Evolutionary conservation across 441 rosid genomes (phyloP), one percentile per base, ranked within the genome.

Genomic region (Erodium texanum): DNA sequence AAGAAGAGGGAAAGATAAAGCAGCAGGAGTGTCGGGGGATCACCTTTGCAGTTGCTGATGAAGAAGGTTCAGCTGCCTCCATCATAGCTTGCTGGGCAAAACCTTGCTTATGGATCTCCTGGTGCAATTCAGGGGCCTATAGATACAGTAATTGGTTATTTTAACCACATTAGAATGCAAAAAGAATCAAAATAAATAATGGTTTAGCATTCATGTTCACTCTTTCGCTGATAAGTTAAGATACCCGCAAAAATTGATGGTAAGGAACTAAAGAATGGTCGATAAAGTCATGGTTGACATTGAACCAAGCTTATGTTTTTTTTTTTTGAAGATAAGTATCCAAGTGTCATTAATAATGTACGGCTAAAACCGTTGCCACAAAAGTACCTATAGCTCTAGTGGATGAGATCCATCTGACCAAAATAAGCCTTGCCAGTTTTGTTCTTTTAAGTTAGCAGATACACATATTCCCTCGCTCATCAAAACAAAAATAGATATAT

Each of bases 81-180:
- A 38, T 15, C 18, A 73, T 68, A 38, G 67, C 14, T 64, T 78
- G 80, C 68, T 76, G 87, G 18, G 70, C 69, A 65, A 75, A 64
- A 67, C 77, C 85, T 54, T 71, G 71, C 70, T 70, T 81, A 20
- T 79, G 83, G 56, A 85, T 48, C 75, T 85, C 86, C 84, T 14
- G 29, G 79, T 84, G 93, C 71, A 87, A 65, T 62, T 81, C 82
- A 0, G 87, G 86, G 43, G 83, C 86, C 93, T 85, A 74, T 41
- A 68, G 66, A 67, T 64, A 50, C 18, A 23, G 14, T 20, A 3
- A 65, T 52, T 23, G 24, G 22, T 65, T 5, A 66, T 29, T n/a
- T 34, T 61, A 63, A 29, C 5, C 23, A 48, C n/a, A 50, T 11
- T 43, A 38, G 32, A 61, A 61, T 14, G 66, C 45, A 32, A 16